phyloP scores from a whole-genome alignment of 768 basidiomycete genomes.

The Pholiota conissans region DNA sequence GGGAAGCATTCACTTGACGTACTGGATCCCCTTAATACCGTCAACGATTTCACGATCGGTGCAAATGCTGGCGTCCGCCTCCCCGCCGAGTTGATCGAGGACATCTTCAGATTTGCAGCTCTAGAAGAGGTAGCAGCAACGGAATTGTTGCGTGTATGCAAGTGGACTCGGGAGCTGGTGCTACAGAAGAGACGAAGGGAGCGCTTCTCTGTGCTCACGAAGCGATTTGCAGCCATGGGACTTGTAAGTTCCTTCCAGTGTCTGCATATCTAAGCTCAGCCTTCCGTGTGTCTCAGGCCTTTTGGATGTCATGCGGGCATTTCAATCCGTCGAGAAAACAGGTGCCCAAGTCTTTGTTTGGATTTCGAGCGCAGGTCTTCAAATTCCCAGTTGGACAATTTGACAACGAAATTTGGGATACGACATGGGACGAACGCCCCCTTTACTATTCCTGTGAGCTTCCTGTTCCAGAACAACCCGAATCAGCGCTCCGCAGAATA shows the following conservation, averaged over 20 bases:
- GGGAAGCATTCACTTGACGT: neutral
- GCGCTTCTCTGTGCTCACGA: neutral
- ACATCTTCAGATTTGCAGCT: neutral
- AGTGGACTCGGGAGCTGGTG: slow-evolving; percentile 7
- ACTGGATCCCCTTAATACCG: neutral
- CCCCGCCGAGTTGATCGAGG: slow-evolving; percentile 6
- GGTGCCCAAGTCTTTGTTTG: neutral
- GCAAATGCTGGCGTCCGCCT: neutral
- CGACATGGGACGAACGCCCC: neutral
- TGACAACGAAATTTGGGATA: neutral
- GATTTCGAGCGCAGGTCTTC: slow-evolving; percentile 2
- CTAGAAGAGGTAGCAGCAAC: neutral
- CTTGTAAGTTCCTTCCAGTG: neutral
- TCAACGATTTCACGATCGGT: neutral
- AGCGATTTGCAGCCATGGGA: neutral
- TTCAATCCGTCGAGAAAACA: slow-evolving; percentile 1
- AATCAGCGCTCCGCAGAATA: neutral
- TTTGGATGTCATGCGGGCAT: slow-evolving; percentile 12
- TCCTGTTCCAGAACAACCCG: neutral
- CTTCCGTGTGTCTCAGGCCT: neutral
- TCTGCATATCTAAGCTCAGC: neutral
- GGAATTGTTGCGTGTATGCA: slow-evolving; percentile 1
- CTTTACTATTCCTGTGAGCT: neutral
- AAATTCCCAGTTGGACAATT: neutral
- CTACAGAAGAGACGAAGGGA: neutral